Evolutionary conservation across 495 filamentous ascomycete genomes (phyloP).

Genomic region (Hyaloscypha hepaticicola): DNA sequence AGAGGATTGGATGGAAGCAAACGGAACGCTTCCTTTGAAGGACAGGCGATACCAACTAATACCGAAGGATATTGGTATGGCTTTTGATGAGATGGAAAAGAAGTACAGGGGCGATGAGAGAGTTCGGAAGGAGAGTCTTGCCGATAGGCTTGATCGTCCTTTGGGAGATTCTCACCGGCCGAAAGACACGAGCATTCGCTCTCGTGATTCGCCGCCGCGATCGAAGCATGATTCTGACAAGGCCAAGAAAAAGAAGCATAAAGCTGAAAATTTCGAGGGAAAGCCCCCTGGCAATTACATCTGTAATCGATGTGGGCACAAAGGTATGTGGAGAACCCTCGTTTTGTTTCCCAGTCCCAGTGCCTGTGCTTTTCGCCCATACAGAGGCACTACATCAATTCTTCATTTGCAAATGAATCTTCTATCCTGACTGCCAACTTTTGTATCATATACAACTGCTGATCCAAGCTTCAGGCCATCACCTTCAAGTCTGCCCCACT

Average conservation of each 20-base stretch:
- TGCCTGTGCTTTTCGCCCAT: not conserved
- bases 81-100: not conserved
- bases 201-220: not conserved
- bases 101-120: not conserved
- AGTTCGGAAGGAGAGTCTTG: not conserved
- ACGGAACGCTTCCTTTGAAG: not conserved
- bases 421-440: not conserved
- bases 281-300: conserved; percentile 28
- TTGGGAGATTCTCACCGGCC: not conserved
- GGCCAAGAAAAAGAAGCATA: not conserved
- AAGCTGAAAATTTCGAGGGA: not conserved
- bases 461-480: conserved; percentile 40
- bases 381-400: not conserved
- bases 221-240: not conserved
- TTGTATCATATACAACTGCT: conserved; percentile 7
- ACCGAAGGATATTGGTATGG: not conserved
- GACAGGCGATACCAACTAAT: conserved; percentile 14
- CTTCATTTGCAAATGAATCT: not conserved
- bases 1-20: conserved; percentile 7
- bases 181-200: not conserved
- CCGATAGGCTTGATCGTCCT: not conserved
- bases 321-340: conserved; percentile 30
- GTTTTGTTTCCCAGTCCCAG: not conserved
- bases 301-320: conserved; percentile 38
- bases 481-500: conserved; percentile 41